phyloP scores from a whole-genome alignment of 805 yeast genomes.

The Cyberlindnera saturnus region DNA sequence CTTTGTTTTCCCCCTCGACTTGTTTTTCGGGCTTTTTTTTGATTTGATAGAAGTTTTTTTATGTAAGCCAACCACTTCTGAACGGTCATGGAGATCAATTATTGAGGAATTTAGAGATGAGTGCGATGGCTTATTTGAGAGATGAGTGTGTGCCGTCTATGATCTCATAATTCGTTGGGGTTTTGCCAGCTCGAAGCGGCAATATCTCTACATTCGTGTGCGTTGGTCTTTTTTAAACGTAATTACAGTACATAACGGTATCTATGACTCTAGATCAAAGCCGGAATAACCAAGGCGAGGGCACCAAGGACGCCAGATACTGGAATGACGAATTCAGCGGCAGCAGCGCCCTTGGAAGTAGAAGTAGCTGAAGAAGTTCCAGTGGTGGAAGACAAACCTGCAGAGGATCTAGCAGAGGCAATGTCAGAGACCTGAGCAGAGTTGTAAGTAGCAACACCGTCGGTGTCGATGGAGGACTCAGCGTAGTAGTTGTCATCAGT shows the following conservation, averaged over 20 bases:
- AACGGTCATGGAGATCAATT: too few species aligned
- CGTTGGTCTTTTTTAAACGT: too few species aligned
- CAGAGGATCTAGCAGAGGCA: conserved; percentile 15
- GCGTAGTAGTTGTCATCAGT: conserved; percentile 33
- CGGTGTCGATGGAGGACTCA: conserved; percentile 22
- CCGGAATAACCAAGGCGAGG: conserved; percentile 16
- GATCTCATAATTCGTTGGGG: too few species aligned
- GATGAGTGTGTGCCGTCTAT: too few species aligned
- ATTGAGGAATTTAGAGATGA: too few species aligned
- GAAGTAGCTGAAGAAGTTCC: conserved; percentile 9
- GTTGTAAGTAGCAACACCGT: conserved; percentile 20
- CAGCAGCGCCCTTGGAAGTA: conserved; percentile 11
- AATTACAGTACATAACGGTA: background rate
- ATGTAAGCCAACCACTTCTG: too few species aligned
- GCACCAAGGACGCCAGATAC: conserved; percentile 19
- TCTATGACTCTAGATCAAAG: conserved; percentile 10
- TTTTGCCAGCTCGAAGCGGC: too few species aligned
- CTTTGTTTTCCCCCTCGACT: too few species aligned
- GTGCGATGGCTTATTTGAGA: too few species aligned
- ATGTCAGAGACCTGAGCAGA: conserved; percentile 11
- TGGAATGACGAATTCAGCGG: conserved; percentile 16
- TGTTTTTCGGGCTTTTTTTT: too few species aligned
- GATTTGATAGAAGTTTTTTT: too few species aligned
- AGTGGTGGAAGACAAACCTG: conserved; percentile 14
- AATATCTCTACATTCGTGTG: background rate